Evolutionary conservation across 192 early-diverging fungal species (phyloP).

Genomic region (Backusella australiensis): DNA sequence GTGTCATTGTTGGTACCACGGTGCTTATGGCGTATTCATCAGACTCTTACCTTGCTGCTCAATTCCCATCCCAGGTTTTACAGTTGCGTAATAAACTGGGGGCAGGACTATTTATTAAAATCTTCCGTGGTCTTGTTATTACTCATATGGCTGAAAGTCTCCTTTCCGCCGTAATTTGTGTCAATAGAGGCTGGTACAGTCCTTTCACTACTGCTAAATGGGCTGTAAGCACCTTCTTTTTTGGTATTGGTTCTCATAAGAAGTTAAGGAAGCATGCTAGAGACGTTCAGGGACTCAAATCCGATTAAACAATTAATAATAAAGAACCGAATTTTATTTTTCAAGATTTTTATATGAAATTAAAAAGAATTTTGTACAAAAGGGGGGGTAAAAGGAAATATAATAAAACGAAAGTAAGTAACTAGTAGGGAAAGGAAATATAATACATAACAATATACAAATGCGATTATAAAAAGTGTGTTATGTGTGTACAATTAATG

Average conservation of each 20-base stretch:
- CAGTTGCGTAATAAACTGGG: slow-evolving; percentile 3
- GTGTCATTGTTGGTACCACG: not conserved
- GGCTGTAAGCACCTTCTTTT: slow-evolving; percentile 25
- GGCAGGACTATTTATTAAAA: not conserved
- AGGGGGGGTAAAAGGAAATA: not conserved
- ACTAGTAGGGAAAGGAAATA: not conserved
- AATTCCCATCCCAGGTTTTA: slow-evolving; percentile 5
- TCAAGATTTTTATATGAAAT: not conserved
- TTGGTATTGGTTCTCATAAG: slow-evolving; percentile 26
- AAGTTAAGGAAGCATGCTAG: slow-evolving; percentile 21
- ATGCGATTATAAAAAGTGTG: not conserved
- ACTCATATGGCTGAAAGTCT: slow-evolving; percentile 30
- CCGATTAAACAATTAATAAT: not conserved
- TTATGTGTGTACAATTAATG: not conserved
- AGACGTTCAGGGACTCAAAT: slow-evolving; percentile 10
- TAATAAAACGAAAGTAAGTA: slow-evolving; percentile 1
- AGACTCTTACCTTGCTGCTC: not conserved
- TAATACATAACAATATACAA: slow-evolving; percentile 10
- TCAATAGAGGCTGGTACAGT: slow-evolving; percentile 30
- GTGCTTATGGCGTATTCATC: not conserved
- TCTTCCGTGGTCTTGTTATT: not conserved
- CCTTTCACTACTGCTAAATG: slow-evolving; percentile 28
- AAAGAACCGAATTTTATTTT: not conserved
- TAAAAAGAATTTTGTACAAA: not conserved
- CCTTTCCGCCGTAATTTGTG: slow-evolving; percentile 17